Base-by-base conservation (phyloP, 768 basidiomycete species). In the Hericium coralloides region DNA sequence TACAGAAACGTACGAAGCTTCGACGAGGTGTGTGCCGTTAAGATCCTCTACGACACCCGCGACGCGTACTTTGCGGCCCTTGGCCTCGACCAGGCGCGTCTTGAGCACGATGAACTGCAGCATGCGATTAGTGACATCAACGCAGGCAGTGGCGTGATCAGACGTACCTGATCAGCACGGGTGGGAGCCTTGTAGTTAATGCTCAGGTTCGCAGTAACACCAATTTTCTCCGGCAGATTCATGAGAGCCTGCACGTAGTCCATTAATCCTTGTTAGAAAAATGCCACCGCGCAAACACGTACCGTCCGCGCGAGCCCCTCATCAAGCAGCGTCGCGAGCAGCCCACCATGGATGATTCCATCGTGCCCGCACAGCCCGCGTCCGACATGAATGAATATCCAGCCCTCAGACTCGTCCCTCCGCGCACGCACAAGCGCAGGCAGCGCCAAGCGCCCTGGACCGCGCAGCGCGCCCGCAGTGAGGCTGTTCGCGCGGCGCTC, bases 321-420 rank as follows among this genome's bases (percentile, higher is more conserved):
- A 60, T 99, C 95, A 55, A 97, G 68, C 17, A 98, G 69, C 2
- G 93, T 97, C 39, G 94, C 92, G 18, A 98, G 74, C 58, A 98
- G 65, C 1, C 95, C 95, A 0, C 95, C 95, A 64, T 99, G 95
- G 2, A 98, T 74, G 59, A 99, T 93, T 0, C 95, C 95, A 70
- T 95, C 93, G 60, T 95, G 88, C 3, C 91, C 95, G 66, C 95
- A 98, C 53, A 98, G 60, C 2, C 85, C 89, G 43, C 89, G 73
- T 1, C 95, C 95, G 2, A 97, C 74, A 64, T 98, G 95, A 1
- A 94, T 55, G 58, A 97, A 73, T 5, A 83, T 75, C 25, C 83
- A 66, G 10, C 81, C 80, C 70, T 92, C 90, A 12, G 75, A 76
- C 67, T 93, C 90, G 71, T 97, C 92, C 55, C 73, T 76, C 64